Evolutionary conservation across 2,329 filamentous ascomycete genomes (phyloP).

Genomic region (Aspergillus ochraceus): DNA sequence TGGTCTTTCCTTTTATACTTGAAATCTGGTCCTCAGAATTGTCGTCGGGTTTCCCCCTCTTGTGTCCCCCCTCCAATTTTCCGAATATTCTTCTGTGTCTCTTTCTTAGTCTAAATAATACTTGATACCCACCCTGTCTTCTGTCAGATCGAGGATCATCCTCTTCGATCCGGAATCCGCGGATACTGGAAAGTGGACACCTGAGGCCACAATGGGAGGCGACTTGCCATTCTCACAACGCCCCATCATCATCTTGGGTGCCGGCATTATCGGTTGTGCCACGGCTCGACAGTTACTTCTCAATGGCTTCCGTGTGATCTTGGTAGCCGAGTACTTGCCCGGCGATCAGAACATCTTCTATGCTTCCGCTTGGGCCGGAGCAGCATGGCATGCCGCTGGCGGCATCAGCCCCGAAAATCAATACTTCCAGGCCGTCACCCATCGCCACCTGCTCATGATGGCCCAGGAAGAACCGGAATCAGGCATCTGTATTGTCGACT

Average conservation of each 20-base stretch:
- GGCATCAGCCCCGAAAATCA: slow-evolving; percentile 35
- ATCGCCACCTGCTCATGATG: slow-evolving; percentile 37
- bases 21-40: neutral
- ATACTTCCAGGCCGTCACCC: slow-evolving; percentile 37
- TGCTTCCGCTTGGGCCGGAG: slow-evolving; percentile 42
- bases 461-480: slow-evolving; percentile 34
- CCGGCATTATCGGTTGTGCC: slow-evolving; percentile 42
- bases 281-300: slow-evolving; percentile 35
- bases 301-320: slow-evolving; percentile 34
- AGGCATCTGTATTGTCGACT: slow-evolving; percentile 36
- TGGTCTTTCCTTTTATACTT: neutral
- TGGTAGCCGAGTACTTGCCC: slow-evolving; percentile 39
- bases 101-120: no score
- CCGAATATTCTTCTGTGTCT: neutral
- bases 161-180: neutral
- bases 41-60: neutral
- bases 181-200: neutral
- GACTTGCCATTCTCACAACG: slow-evolving; percentile 33
- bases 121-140: no score
- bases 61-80: neutral
- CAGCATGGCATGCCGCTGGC: slow-evolving; percentile 41
- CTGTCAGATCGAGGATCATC: neutral
- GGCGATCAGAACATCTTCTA: slow-evolving; percentile 39
- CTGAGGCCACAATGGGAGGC: neutral
- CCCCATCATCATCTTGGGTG: slow-evolving; percentile 38